phyloP scores from a whole-genome alignment of 164 flowering plant genomes.

The Saururus chinensis region DNA sequence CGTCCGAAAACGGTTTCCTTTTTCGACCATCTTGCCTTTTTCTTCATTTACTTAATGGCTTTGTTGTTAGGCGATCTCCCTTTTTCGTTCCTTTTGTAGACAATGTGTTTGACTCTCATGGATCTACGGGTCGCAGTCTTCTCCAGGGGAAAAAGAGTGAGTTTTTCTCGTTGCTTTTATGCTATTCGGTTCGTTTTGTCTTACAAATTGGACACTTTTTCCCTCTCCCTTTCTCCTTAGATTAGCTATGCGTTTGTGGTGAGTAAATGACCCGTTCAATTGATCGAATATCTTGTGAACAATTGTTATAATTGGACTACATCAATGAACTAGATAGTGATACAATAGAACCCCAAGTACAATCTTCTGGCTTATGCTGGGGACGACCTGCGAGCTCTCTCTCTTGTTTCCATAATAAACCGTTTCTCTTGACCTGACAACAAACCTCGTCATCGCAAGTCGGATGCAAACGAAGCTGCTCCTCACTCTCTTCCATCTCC shows the following conservation, averaged over 20 bases:
- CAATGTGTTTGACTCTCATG: conserved; percentile 19
- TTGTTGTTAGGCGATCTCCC: background rate
- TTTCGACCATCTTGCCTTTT: background rate
- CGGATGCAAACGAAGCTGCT: too few species aligned
- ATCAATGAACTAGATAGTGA: too few species aligned
- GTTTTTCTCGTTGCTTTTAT: background rate
- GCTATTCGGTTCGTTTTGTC: background rate
- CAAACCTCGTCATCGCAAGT: too few species aligned
- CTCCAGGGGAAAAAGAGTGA: conserved; percentile 43
- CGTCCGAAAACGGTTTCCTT: background rate
- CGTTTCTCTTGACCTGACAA: too few species aligned
- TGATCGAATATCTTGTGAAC: too few species aligned
- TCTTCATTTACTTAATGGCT: background rate
- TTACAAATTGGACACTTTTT: background rate
- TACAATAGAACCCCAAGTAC: conserved; percentile 51
- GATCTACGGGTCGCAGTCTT: conserved; percentile 32
- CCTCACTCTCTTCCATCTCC: background rate
- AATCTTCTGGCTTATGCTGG: conserved; percentile 96
- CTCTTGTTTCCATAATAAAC: too few species aligned
- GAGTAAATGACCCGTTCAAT: too few species aligned
- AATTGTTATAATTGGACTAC: too few species aligned
- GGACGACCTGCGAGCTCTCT: too few species aligned
- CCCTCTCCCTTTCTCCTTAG: too few species aligned
- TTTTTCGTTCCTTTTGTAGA: conserved; percentile 17
- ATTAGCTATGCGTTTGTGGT: too few species aligned